These are phyloP conservation scores for Ceratocystiopsis brevicomis DNA, from an alignment of 2,329 filamentous ascomycete genomes.

Conservation along the genomic window DNA sequence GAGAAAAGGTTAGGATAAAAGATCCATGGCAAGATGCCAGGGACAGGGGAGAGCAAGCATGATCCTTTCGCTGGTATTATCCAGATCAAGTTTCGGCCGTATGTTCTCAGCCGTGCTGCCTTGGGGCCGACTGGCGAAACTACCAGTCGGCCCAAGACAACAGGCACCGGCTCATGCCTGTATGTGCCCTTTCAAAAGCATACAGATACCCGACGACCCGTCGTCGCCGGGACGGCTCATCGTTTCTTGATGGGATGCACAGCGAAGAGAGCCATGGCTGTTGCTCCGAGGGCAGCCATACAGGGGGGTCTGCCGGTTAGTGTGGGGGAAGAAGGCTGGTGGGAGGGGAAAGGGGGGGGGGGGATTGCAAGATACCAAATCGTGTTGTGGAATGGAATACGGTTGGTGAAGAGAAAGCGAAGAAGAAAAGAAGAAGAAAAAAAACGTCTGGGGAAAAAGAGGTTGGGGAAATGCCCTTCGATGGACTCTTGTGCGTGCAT, in stretches of 20 bases:
- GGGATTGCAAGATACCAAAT: not conserved
- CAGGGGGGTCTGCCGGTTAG: not conserved
- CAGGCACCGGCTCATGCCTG: conserved; percentile 10
- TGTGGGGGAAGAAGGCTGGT: not conserved
- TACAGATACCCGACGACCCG: conserved; percentile 8
- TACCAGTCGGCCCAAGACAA: not conserved
- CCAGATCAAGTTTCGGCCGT: conserved; percentile 21
- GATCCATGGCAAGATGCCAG: not conserved
- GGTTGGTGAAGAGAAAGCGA: no score
- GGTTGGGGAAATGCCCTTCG: no score
- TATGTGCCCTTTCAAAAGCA: conserved; percentile 8
- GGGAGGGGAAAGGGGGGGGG: not conserved
- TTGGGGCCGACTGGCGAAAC: not conserved
- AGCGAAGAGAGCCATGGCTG: conserved; percentile 3
- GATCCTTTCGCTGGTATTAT: conserved; percentile 66
- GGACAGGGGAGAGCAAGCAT: conserved; percentile 60
- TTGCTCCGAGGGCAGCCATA: conserved; percentile 1
- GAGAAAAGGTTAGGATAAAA: conserved; percentile 10
- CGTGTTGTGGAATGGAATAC: not conserved
- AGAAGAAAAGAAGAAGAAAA: not conserved
- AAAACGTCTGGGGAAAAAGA: not conserved
- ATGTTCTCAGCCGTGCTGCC: conserved; percentile 18
- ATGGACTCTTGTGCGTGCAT: no score
- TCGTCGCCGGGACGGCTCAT: conserved; percentile 5
- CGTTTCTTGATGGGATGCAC: conserved; percentile 5